These are phyloP conservation scores for Arthonia radiata DNA, from an alignment of 495 filamentous ascomycete genomes.

Conservation along the genomic window DNA sequence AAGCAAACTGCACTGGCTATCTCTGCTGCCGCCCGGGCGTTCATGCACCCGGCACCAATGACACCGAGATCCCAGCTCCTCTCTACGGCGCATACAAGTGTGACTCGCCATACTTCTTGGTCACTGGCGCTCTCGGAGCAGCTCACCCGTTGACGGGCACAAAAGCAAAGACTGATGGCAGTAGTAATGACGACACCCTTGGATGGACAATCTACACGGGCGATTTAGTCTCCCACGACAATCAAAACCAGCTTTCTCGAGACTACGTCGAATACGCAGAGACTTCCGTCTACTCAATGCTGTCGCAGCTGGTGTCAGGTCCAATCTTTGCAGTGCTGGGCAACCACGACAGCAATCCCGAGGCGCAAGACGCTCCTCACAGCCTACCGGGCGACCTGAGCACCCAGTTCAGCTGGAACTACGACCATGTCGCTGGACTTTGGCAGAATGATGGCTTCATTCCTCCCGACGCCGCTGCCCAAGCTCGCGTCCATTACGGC, in stretches of 20 bases:
- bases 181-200: constrained; percentile 15
- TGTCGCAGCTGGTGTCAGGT: constrained; percentile 29
- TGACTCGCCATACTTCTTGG: constrained; percentile 34
- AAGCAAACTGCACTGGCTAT: constrained; percentile 1
- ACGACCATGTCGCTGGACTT: constrained; percentile 19
- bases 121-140: constrained; percentile 28
- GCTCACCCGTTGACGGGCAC: constrained; percentile 32
- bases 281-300: constrained; percentile 23
- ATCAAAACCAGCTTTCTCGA: constrained; percentile 19
- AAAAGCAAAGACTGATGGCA: too few species aligned
- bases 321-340: constrained; percentile 28
- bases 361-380: constrained; percentile 24
- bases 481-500: constrained; percentile 17
- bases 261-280: constrained; percentile 26
- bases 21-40: not conserved
- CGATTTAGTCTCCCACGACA: constrained; percentile 29
- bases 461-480: constrained; percentile 12
- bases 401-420: constrained; percentile 28
- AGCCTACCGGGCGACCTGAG: constrained; percentile 25
- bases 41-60: constrained; percentile 7
- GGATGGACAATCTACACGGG: constrained; percentile 30
- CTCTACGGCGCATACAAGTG: constrained; percentile 29
- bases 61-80: constrained; percentile 22
- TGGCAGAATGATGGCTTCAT: constrained; percentile 23
- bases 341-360: constrained; percentile 31